Conservation (phyloP, 2,329 filamentous ascomycete genomes). For the Ophiostoma sp. region DNA sequence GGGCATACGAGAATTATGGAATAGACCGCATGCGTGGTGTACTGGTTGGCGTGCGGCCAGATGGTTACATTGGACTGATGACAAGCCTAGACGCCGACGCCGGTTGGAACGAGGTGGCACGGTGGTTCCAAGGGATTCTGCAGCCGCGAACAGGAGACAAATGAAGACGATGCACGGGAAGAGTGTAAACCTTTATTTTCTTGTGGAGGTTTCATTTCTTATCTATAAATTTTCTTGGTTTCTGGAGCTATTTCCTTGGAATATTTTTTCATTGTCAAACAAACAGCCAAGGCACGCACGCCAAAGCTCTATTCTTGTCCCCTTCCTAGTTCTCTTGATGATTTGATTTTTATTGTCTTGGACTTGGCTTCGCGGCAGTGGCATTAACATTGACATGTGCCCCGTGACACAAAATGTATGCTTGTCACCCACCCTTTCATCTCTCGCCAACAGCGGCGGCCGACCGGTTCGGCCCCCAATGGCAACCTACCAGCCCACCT, state of each 20-base stretch:
- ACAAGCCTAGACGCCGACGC: conserved; percentile 38
- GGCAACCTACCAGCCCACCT: background rate
- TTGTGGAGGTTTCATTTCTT: background rate
- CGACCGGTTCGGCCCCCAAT: background rate
- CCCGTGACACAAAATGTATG: conserved; percentile 14
- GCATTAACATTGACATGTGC: background rate
- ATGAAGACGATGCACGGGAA: background rate
- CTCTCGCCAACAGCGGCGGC: background rate
- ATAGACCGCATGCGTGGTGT: conserved; percentile 56
- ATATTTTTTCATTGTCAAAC: background rate
- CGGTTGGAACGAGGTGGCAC: conserved; percentile 25
- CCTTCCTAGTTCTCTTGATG: too few species aligned
- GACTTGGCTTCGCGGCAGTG: background rate
- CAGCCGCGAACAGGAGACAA: background rate
- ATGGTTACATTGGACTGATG: conserved; percentile 61
- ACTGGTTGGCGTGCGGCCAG: conserved; percentile 45
- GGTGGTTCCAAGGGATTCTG: conserved; percentile 13
- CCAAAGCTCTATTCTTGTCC: too few species aligned
- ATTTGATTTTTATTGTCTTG: background rate
- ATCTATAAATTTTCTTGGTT: background rate
- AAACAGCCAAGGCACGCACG: background rate
- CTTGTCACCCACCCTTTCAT: background rate
- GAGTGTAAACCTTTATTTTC: too few species aligned
- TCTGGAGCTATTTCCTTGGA: background rate
- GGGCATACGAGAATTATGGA: conserved; percentile 58